These are phyloP conservation scores for Penicillium angulare DNA, from an alignment of 495 filamentous ascomycete species.

Conservation along the genomic window DNA sequence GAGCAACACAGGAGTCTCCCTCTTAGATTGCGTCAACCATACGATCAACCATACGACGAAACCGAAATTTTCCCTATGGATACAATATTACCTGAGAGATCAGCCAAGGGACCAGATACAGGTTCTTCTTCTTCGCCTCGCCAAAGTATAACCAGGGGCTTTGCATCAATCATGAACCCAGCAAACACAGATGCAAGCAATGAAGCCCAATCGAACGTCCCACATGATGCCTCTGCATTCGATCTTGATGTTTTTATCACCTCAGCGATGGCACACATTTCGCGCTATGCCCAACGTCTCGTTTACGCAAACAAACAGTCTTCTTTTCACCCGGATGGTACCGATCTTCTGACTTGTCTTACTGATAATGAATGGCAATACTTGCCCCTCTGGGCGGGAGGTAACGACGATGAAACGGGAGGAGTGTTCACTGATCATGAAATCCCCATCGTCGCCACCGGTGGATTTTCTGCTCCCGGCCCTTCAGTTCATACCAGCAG, in stretches of 20 bases:
- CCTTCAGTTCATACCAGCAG: conserved; percentile 43
- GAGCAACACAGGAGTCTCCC: neutral
- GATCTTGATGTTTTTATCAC: neutral
- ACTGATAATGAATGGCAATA: conserved; percentile 49
- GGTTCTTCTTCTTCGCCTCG: no score
- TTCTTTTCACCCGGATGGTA: conserved; percentile 18
- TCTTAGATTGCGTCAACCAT: neutral
- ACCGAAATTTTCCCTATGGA: no score
- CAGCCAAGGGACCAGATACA: no score
- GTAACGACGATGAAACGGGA: conserved; percentile 53
- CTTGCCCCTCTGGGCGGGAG: conserved; percentile 56
- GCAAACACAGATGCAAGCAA: no score
- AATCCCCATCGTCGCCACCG: conserved; percentile 37
- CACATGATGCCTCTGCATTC: no score
- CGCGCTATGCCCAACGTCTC: conserved; percentile 14
- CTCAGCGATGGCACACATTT: conserved; percentile 18
- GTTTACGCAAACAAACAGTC: conserved; percentile 7
- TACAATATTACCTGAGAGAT: neutral
- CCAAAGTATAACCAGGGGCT: no score
- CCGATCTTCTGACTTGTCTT: conserved; percentile 48
- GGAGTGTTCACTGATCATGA: conserved; percentile 47
- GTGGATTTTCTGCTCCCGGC: conserved; percentile 43
- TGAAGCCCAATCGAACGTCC: no score
- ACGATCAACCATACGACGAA: no score
- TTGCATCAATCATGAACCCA: no score